phyloP scores from a whole-genome alignment of 768 basidiomycete genomes.

The Galerina marginata region DNA sequence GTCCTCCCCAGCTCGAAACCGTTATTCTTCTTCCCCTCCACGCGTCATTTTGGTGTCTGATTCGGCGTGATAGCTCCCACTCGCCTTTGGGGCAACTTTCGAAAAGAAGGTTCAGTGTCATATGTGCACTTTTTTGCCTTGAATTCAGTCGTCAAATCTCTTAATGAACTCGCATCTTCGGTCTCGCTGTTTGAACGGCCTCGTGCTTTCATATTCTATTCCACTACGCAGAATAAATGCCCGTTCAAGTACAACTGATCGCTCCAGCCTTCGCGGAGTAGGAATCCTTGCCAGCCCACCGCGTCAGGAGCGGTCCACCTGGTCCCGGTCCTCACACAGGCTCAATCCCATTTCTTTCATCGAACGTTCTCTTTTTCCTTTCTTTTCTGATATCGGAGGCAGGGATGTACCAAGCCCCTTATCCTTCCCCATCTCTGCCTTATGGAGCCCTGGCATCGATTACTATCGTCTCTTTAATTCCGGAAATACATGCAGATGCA shows the following conservation, averaged over 20 bases:
- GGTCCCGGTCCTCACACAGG: conserved; percentile 1
- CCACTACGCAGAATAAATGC: background rate
- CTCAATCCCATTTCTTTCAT: conserved; percentile 3
- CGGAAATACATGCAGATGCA: background rate
- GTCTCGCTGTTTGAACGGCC: conserved; percentile 9
- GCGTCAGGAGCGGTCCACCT: conserved; percentile 9
- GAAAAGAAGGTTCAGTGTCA: background rate
- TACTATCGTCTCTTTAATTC: conserved; percentile 6
- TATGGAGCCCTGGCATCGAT: conserved; percentile 9
- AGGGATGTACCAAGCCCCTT: conserved; percentile 9
- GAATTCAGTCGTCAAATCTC: background rate
- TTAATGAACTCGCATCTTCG: conserved; percentile 1
- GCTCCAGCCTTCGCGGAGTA: conserved; percentile 11
- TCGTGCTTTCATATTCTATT: conserved; percentile 7
- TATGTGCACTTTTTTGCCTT: background rate
- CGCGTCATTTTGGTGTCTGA: background rate
- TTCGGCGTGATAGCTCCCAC: background rate
- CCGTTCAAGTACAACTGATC: conserved; percentile 2
- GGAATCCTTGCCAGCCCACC: background rate
- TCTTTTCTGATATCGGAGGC: conserved; percentile 6
- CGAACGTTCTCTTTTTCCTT: conserved; percentile 7
- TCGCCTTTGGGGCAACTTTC: background rate
- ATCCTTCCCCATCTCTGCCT: conserved; percentile 17
- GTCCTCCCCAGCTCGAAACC: background rate
- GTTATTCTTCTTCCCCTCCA: background rate